These are phyloP conservation scores for Ettlia oleoabundans DNA, from an alignment of 139 green algal species.

Conservation along the genomic window DNA sequence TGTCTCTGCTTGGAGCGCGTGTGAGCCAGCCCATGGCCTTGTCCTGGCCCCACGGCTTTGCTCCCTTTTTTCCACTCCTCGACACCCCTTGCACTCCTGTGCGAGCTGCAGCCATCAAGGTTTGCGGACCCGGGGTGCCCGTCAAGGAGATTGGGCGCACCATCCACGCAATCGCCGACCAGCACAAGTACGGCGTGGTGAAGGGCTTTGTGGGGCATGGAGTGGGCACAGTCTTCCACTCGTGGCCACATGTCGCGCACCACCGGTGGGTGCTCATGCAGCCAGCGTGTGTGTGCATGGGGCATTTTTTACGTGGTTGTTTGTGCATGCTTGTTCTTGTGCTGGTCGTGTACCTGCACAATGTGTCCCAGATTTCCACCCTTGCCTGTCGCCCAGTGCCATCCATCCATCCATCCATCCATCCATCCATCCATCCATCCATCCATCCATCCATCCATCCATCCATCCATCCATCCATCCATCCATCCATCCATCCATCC, in stretches of 20 bases:
- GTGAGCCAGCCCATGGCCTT: background rate
- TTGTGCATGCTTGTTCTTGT: no score
- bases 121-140: slow-evolving; percentile 81
- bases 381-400: no score
- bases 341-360: no score
- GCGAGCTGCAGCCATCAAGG: slow-evolving; percentile 17
- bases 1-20: background rate
- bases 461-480: no score
- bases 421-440: no score
- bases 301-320: no score
- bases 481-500: no score
- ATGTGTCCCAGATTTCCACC: no score
- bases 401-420: no score
- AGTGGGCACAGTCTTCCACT: slow-evolving; percentile 94
- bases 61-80: no score
- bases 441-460: no score
- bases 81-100: background rate
- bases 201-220: slow-evolving; percentile 94
- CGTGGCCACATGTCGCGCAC: slow-evolving; percentile 85
- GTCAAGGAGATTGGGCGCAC: slow-evolving; percentile 82
- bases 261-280: slow-evolving; percentile 35
- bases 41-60: background rate
- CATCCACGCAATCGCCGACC: slow-evolving; percentile 84
- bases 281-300: background rate
- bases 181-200: slow-evolving; percentile 76